A percentile compares a stretch with the other conserved stretches of the same genome.
phyloP scores from a whole-genome alignment of 139 green algal genomes.

The Tetraselmis chui region DNA sequence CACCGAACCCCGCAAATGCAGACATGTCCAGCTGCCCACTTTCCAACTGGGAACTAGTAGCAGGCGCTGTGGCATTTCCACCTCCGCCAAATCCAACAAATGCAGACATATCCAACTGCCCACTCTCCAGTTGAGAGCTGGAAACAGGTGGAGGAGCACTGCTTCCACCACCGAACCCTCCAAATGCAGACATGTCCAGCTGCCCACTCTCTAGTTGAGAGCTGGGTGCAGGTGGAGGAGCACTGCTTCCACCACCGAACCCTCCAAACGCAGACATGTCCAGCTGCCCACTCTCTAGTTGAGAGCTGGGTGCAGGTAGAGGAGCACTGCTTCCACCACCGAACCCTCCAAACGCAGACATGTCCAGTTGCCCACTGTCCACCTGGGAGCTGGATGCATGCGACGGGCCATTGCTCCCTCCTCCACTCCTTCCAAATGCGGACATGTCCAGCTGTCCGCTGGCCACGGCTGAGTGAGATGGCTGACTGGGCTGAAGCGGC shows the following conservation, averaged over 20 bases:
- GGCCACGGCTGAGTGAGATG: slow-evolving; percentile 7
- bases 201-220: neutral
- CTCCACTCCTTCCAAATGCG: slow-evolving; percentile 17
- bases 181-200: slow-evolving; percentile 28
- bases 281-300: neutral
- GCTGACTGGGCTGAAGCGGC: neutral
- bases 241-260: neutral
- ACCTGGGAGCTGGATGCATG: slow-evolving; percentile 1
- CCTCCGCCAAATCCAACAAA: neutral
- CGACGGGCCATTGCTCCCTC: neutral
- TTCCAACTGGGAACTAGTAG: neutral
- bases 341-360: neutral
- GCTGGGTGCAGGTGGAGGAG: neutral
- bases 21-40: slow-evolving; percentile 18
- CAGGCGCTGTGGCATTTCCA: neutral
- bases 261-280: neutral
- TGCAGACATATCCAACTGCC: neutral
- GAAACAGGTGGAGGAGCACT: neutral
- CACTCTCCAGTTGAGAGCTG: neutral
- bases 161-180: slow-evolving; percentile 4
- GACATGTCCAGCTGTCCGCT: slow-evolving; percentile 33
- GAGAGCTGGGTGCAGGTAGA: neutral
- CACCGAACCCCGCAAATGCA: slow-evolving; percentile 14
- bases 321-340: neutral
- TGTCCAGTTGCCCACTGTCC: slow-evolving; percentile 37